phyloP scores from a whole-genome alignment of 495 filamentous ascomycete genomes.

The Niebla homalea region DNA sequence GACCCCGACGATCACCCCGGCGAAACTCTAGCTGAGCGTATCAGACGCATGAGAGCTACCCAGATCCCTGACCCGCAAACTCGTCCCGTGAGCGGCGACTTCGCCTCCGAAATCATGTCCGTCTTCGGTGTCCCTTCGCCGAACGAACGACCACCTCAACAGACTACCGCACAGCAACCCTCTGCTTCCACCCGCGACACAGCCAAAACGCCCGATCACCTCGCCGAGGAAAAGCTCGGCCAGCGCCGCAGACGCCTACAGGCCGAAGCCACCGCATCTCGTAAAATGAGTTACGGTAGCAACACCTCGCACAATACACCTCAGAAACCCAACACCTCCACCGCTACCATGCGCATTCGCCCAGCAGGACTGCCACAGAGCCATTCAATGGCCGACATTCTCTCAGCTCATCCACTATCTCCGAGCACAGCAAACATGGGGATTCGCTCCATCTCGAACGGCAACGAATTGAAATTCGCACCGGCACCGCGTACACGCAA shows the following conservation, averaged over 20 bases:
- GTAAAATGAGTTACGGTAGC: constrained; percentile 20
- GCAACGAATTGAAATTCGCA: constrained; percentile 9
- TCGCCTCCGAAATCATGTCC: constrained; percentile 65
- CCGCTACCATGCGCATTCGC: background rate
- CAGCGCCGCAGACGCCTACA: constrained; percentile 74
- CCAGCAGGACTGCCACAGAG: constrained; percentile 9
- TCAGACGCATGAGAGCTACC: constrained; percentile 49
- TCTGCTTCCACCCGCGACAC: constrained; percentile 22
- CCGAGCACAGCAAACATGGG: constrained; percentile 15
- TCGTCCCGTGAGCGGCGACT: constrained; percentile 56
- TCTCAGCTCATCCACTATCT: constrained; percentile 38
- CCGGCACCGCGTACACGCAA: constrained; percentile 12
- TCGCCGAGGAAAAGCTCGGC: constrained; percentile 74
- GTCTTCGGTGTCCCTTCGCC: constrained; percentile 45
- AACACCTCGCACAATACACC: constrained; percentile 20
- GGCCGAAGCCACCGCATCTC: constrained; percentile 46
- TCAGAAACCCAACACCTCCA: constrained; percentile 17
- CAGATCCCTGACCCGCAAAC: constrained; percentile 28
- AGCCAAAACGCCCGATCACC: constrained; percentile 21
- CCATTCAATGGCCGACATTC: constrained; percentile 59
- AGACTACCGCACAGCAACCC: background rate
- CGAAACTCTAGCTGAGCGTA: constrained; percentile 68
- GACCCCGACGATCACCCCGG: constrained; percentile 45
- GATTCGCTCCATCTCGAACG: constrained; percentile 6
- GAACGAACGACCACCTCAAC: constrained; percentile 14